Evolutionary conservation across 129 eudicot species (phyloP), one percentile per base, ranked within the genome.

Genomic region (Centrapalus pauciflorus): DNA sequence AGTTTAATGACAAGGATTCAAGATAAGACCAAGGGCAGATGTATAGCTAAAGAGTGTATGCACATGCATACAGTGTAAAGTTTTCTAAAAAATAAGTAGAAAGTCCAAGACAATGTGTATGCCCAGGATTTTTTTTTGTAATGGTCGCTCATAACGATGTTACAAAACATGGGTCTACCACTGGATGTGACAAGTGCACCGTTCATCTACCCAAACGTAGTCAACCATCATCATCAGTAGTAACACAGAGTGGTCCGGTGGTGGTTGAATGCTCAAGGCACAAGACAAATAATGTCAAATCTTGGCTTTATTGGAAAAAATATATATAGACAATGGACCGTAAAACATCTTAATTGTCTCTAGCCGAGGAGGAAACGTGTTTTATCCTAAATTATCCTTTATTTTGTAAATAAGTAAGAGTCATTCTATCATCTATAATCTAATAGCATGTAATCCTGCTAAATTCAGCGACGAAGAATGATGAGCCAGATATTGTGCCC

Each of bases 261-360:
- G 14, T 50, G 57, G 55, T 64, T 28, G 27, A 45, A 64, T 64
- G 56, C 24, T 24, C 9, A 41, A 10, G 10, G 41, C 1, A 41
- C 4, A 41, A 12, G 29, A 63, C 12, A 19, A 13, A 63, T 41
- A 30, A 35, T 29, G 64, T 55, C 73, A 69, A 69, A 19, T 54
- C 54, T 37, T 30, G 11, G 17, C 52, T 68, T 34, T 35, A 52
- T 67, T 25, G 16, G 7, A 30, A 23, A 70, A 40, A 56, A 17
- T 13, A 41, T 38, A 57, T 27, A 70, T 38, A 33, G 14, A 16
- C 30, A 29, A 26, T 49, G 58, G 20, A n/a, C n/a, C n/a, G n/a
- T 43, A 10, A 45, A 48, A 17, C 71, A 66, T 66, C 30, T 48
- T 28, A 49, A 14, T 30, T 66, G 71, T 66, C 29, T 33, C 68